phyloP scores from a whole-genome alignment of 1,284 basidiomycete species.

The Flammula alnicola region DNA sequence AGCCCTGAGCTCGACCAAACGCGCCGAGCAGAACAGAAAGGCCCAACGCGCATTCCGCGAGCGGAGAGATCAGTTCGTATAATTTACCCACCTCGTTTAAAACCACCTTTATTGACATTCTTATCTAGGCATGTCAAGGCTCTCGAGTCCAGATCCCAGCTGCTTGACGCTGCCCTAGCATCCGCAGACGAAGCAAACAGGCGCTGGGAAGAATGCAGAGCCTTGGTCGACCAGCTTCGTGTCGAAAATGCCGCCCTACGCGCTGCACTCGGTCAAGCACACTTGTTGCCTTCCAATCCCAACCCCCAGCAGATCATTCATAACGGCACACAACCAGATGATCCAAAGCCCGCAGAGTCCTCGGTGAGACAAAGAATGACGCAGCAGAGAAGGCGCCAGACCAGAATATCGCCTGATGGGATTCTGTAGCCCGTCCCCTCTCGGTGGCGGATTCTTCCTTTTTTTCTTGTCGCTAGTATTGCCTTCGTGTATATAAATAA shows the following conservation, averaged over 20 bases:
- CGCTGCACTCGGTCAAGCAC: constrained; percentile 48
- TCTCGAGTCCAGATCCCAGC: constrained; percentile 79
- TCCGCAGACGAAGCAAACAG: constrained; percentile 85
- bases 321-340: constrained; percentile 30
- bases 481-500: constrained; percentile 18
- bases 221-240: constrained; percentile 79
- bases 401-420: no score
- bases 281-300: constrained; percentile 36
- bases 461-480: constrained; percentile 19
- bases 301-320: constrained; percentile 15
- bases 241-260: constrained; percentile 75
- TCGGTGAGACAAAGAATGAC: constrained; percentile 34
- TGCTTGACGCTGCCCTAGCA: constrained; percentile 80
- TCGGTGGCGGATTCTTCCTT: no score
- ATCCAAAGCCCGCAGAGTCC: constrained; percentile 30
- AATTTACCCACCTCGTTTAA: constrained; percentile 11
- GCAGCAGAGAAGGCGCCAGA: constrained; percentile 26
- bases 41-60: constrained; percentile 86
- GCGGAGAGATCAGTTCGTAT: constrained; percentile 79
- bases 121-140: constrained; percentile 81
- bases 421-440: no score
- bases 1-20: constrained; percentile 74
- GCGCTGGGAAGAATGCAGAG: constrained; percentile 84
- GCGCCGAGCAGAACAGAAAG: constrained; percentile 86
- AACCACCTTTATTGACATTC: constrained; percentile 14